phyloP scores from a whole-genome alignment of 2,329 filamentous ascomycete species.

The Teratosphaeria nubilosa region DNA sequence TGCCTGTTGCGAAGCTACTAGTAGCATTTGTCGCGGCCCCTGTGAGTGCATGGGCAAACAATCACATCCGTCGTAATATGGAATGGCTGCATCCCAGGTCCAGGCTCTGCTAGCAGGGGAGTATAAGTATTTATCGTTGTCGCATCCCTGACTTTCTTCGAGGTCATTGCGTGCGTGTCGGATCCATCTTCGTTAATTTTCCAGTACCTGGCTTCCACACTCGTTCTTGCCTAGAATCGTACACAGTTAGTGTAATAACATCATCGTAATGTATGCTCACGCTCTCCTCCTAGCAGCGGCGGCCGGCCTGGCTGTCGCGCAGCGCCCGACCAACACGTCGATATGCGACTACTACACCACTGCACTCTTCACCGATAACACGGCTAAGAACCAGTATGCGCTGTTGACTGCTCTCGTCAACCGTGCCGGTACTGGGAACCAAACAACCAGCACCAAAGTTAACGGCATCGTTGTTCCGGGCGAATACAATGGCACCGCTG shows the following conservation, averaged over 20 bases:
- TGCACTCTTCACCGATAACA: constrained; percentile 49
- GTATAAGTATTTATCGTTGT: not conserved
- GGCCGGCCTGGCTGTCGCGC: not conserved
- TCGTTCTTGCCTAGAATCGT: not conserved
- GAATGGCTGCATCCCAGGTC: not conserved
- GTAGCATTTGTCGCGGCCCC: not conserved
- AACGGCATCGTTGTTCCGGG: constrained; percentile 46
- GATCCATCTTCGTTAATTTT: not conserved
- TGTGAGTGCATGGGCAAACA: not conserved
- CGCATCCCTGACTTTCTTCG: not conserved
- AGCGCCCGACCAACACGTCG: constrained; percentile 28
- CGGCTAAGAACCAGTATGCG: constrained; percentile 46
- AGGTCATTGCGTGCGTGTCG: not conserved
- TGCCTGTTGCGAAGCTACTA: not conserved
- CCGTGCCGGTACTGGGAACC: constrained; percentile 52
- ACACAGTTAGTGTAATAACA: not conserved
- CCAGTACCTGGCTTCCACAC: not conserved
- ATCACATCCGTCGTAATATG: not conserved
- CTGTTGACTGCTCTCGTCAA: constrained; percentile 51
- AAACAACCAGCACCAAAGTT: constrained; percentile 43
- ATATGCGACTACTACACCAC: constrained; percentile 57
- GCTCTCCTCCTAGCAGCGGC: not conserved
- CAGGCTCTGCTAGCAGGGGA: not conserved
- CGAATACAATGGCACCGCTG: constrained; percentile 40
- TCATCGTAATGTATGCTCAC: not conserved